These are phyloP conservation scores for Collybia nuda DNA, from an alignment of 768 basidiomycete species.

Conservation along the genomic window DNA sequence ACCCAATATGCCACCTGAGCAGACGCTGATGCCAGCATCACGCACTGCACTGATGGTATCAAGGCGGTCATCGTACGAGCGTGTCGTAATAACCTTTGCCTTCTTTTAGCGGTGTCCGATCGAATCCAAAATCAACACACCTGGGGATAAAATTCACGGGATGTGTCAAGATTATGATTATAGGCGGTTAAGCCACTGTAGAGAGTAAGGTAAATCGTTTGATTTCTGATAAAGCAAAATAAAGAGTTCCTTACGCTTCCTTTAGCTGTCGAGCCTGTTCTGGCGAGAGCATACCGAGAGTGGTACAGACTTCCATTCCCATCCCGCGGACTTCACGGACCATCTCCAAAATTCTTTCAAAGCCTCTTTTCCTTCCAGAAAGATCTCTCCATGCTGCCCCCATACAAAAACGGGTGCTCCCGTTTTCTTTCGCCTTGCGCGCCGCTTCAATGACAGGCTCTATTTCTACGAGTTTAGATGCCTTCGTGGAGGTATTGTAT, in stretches of 20 bases:
- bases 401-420: constrained; percentile 98
- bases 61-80: constrained; percentile 91
- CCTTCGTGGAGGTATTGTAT: constrained; percentile 86
- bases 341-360: constrained; percentile 92
- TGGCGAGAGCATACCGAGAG: constrained; percentile 93
- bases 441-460: constrained; percentile 94
- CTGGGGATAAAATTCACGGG: constrained; percentile 93
- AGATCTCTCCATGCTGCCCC: constrained; percentile 98
- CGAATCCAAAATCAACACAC: constrained; percentile 34
- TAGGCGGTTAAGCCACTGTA: constrained; percentile 90
- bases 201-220: constrained; percentile 7
- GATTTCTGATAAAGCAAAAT: background rate
- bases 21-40: constrained; percentile 94
- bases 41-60: constrained; percentile 89
- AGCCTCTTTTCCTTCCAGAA: constrained; percentile 88
- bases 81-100: constrained; percentile 86
- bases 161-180: constrained; percentile 99
- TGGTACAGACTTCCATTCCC: constrained; percentile 99
- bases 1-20: constrained; percentile 94
- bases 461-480: constrained; percentile 82
- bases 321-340: constrained; percentile 87
- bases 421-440: constrained; percentile 91
- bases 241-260: constrained; percentile 69
- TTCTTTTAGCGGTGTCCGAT: background rate
- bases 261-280: constrained; percentile 92